Evolutionary conservation across 1,284 basidiomycete genomes (phyloP).

Genomic region (Apiotrichum sp.): DNA sequence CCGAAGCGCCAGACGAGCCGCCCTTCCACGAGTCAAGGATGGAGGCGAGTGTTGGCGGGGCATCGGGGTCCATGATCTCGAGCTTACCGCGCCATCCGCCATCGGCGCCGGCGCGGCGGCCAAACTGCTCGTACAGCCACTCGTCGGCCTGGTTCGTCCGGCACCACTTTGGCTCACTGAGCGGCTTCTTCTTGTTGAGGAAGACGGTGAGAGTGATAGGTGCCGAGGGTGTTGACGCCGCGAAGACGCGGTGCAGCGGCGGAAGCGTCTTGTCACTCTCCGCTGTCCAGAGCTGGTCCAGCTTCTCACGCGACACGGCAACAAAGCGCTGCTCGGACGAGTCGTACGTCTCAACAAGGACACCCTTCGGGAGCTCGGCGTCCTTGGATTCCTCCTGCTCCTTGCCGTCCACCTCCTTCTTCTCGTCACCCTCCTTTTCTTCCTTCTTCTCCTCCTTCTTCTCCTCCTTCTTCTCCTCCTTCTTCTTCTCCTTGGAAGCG

Average conservation of each 20-base stretch:
- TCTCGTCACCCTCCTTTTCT: too few relatives aligned
- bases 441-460: conserved; percentile 10
- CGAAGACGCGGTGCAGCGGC: conserved; percentile 18
- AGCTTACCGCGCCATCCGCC: conserved; percentile 87
- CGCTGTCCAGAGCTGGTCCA: conserved; percentile 22
- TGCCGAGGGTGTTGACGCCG: conserved; percentile 12
- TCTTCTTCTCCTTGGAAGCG: conserved; percentile 6
- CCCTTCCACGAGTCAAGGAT: conserved; percentile 80
- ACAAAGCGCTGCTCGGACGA: conserved; percentile 39
- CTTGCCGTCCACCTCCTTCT: neutral
- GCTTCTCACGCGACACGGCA: conserved; percentile 23
- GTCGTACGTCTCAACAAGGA: conserved; percentile 46
- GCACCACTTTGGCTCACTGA: conserved; percentile 94
- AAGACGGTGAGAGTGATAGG: conserved; percentile 50
- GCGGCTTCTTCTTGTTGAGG: conserved; percentile 75
- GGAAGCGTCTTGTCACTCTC: conserved; percentile 19
- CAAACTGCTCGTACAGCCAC: conserved; percentile 80
- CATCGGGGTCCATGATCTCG: conserved; percentile 85
- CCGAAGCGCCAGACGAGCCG: conserved; percentile 56
- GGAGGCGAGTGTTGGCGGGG: conserved; percentile 86
- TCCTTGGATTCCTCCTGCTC: conserved; percentile 1
- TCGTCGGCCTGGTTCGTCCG: conserved; percentile 88
- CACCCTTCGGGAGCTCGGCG: conserved; percentile 34
- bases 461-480: conserved; percentile 8
- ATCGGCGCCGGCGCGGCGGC: conserved; percentile 56